These are phyloP conservation scores for Saccharomycopsis oosterbeekiorum DNA, from an alignment of 805 yeast species.

Conservation along the genomic window DNA sequence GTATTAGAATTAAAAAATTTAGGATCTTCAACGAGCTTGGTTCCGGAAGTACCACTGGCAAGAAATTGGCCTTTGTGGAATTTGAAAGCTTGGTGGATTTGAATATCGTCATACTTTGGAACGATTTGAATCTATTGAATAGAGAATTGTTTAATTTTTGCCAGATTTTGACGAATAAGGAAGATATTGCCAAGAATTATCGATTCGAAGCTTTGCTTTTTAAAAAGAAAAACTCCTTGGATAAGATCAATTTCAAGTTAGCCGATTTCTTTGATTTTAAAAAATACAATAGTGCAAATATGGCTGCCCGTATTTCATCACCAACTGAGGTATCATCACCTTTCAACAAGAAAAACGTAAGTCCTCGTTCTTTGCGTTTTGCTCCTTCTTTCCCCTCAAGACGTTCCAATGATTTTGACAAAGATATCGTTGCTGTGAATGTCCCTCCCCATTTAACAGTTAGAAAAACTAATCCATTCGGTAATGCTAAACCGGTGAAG, in stretches of 20 bases:
- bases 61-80: conserved; percentile 56
- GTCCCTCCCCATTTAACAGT: not conserved
- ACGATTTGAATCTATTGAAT: conserved; percentile 4
- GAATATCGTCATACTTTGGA: conserved; percentile 17
- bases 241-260: conserved; percentile 4
- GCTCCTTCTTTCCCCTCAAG: not conserved
- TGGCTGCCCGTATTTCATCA: too few species aligned
- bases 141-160: not conserved
- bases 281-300: not conserved
- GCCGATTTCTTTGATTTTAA: conserved; percentile 15
- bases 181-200: not conserved
- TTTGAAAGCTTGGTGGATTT: conserved; percentile 41
- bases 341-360: too few species aligned
- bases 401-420: too few species aligned
- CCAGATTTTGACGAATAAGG: not conserved
- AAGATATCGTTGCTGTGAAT: too few species aligned
- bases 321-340: too few species aligned
- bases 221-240: not conserved
- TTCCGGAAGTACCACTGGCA: conserved; percentile 19
- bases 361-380: not conserved
- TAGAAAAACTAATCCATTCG: conserved; percentile 34
- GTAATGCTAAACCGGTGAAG: conserved; percentile 37
- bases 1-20: conserved; percentile 45
- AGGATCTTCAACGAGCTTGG: conserved; percentile 47
- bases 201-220: not conserved